phyloP scores from a whole-genome alignment of 345 rosid genomes.

The Chamaenerion angustifolium region DNA sequence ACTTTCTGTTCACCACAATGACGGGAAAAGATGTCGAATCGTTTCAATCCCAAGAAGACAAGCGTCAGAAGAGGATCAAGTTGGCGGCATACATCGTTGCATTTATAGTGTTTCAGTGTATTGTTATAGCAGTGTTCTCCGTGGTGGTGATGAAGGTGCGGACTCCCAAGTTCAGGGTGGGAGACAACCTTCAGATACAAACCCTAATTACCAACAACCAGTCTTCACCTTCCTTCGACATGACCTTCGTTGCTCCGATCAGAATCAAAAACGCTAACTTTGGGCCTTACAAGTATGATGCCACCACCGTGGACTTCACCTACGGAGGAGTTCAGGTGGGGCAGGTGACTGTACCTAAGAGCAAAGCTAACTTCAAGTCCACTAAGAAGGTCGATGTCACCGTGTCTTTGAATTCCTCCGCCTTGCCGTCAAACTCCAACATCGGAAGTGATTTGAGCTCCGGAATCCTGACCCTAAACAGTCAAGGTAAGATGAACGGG shows the following conservation, averaged over 20 bases:
- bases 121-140: too few relatives aligned
- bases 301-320: not conserved
- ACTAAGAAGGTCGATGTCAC: not conserved
- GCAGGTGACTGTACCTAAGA: not conserved
- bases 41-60: too few relatives aligned
- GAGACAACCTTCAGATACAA: not conserved
- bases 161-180: too few relatives aligned
- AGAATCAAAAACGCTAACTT: not conserved
- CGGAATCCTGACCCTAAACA: not conserved
- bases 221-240: not conserved
- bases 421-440: not conserved
- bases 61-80: too few relatives aligned
- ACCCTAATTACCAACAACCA: not conserved
- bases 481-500: conserved; percentile 1
- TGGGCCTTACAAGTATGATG: not conserved
- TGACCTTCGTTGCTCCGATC: not conserved
- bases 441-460: not conserved
- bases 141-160: too few relatives aligned
- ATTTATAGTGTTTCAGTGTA: too few relatives aligned
- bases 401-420: not conserved
- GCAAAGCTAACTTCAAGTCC: not conserved
- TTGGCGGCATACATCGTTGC: too few relatives aligned
- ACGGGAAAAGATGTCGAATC: too few relatives aligned
- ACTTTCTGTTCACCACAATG: too few relatives aligned
- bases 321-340: not conserved